These are phyloP conservation scores for Corynespora cassiicola DNA, from an alignment of 2,329 filamentous ascomycete genomes.

Conservation along the genomic window DNA sequence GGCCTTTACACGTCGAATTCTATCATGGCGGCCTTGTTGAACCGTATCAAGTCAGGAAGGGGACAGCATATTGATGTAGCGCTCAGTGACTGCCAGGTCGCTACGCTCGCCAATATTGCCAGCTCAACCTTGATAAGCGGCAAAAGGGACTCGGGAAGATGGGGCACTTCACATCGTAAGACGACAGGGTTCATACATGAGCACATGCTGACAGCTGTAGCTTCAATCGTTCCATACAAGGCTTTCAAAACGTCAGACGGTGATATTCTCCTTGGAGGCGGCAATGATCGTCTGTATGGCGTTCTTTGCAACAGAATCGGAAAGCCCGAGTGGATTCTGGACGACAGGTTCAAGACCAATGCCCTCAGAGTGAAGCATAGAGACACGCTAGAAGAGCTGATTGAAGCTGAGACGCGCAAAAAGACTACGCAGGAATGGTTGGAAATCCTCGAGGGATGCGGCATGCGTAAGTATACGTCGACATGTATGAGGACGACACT, in stretches of 20 bases:
- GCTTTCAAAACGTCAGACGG: constrained; percentile 74
- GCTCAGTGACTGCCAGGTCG: constrained; percentile 92
- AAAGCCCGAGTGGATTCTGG: constrained; percentile 64
- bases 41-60: constrained; percentile 73
- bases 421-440: constrained; percentile 91
- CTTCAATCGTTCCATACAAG: constrained; percentile 96
- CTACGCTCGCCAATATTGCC: constrained; percentile 92
- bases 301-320: constrained; percentile 64
- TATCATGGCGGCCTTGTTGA: constrained; percentile 91
- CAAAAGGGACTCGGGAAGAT: constrained; percentile 83
- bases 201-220: constrained; percentile 49
- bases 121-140: constrained; percentile 90
- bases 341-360: constrained; percentile 65
- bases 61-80: constrained; percentile 94
- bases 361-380: constrained; percentile 70
- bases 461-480: constrained; percentile 66
- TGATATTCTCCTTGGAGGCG: constrained; percentile 68
- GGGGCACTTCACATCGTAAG: constrained; percentile 94
- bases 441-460: constrained; percentile 82
- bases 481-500: constrained; percentile 2
- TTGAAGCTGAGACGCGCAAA: constrained; percentile 75
- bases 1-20: constrained; percentile 94
- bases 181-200: constrained; percentile 19
- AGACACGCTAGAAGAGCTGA: constrained; percentile 76
- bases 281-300: constrained; percentile 68